phyloP scores from a whole-genome alignment of 2,329 filamentous ascomycete genomes.

The Aspergillus fijiensis region DNA sequence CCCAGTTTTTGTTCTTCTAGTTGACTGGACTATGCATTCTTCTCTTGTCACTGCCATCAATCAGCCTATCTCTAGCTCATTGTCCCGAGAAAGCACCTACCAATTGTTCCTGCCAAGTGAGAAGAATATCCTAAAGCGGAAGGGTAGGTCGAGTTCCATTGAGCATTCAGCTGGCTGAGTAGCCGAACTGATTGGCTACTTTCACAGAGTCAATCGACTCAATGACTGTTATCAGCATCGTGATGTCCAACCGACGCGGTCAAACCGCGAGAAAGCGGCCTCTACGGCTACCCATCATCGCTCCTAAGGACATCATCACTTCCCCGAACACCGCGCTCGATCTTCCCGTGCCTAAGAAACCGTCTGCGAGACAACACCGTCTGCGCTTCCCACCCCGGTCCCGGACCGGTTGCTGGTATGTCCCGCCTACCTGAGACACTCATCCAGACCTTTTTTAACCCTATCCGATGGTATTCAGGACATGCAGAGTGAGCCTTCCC shows the following conservation, averaged over 20 bases:
- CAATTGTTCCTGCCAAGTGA: not conserved
- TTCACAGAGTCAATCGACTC: not conserved
- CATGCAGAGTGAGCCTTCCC: slow-evolving; percentile 41
- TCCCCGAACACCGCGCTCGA: slow-evolving; percentile 17
- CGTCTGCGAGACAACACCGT: slow-evolving; percentile 38
- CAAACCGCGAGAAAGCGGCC: slow-evolving; percentile 40
- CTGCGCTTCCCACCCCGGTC: slow-evolving; percentile 54
- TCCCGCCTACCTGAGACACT: slow-evolving; percentile 11
- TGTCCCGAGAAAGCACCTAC: slow-evolving; percentile 1
- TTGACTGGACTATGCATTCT: not conserved
- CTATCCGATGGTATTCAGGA: slow-evolving; percentile 31
- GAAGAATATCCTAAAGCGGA: not conserved
- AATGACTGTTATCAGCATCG: slow-evolving; percentile 37
- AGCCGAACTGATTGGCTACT: not conserved
- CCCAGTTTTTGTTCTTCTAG: not conserved
- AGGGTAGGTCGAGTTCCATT: not conserved
- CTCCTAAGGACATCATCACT: slow-evolving; percentile 43
- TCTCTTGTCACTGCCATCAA: not conserved
- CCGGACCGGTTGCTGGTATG: slow-evolving; percentile 55
- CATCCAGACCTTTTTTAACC: slow-evolving; percentile 10
- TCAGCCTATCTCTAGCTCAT: not conserved
- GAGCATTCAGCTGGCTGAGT: not conserved
- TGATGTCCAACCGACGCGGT: slow-evolving; percentile 39
- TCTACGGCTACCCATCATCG: slow-evolving; percentile 45
- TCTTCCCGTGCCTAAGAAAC: slow-evolving; percentile 28